Conservation (phyloP, 768 basidiomycete species). For the Rhodosporidiobolus sp. region DNA sequence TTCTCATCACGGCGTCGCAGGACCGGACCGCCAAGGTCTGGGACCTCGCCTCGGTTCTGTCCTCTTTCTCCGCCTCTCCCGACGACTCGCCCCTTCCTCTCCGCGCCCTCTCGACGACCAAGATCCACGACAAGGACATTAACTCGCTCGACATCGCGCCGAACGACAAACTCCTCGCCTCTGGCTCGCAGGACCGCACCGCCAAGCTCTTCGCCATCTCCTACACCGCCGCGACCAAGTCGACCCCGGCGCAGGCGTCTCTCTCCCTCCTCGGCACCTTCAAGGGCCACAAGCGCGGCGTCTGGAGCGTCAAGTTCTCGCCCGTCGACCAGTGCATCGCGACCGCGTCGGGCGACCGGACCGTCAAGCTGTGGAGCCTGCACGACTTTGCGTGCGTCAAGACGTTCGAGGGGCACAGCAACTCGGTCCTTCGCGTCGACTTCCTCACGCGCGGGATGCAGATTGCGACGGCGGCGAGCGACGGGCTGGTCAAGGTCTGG, state of each 20-base stretch:
- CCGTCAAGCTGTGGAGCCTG: conserved; percentile 87
- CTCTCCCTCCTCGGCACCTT: conserved; percentile 77
- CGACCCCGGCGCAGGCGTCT: conserved; percentile 58
- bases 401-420: conserved; percentile 97
- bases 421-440: conserved; percentile 89
- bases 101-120: conserved; percentile 72
- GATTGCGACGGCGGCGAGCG: conserved; percentile 83
- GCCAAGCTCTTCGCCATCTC: conserved; percentile 83
- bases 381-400: conserved; percentile 87
- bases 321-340: conserved; percentile 77
- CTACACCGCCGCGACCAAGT: conserved; percentile 51
- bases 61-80: conserved; percentile 49
- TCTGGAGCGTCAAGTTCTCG: conserved; percentile 91
- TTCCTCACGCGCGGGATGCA: conserved; percentile 80
- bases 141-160: conserved; percentile 91
- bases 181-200: conserved; percentile 92
- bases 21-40: conserved; percentile 98
- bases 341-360: conserved; percentile 92
- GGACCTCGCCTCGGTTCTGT: conserved; percentile 61
- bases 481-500: conserved; percentile 96
- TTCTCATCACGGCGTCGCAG: conserved; percentile 93
- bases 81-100: conserved; percentile 40
- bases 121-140: conserved; percentile 97
- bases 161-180: conserved; percentile 80
- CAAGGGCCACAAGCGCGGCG: conserved; percentile 93